Base-by-base conservation (phyloP, 352 stramenopile genomes). In the Aphanomyces invadans region DNA sequence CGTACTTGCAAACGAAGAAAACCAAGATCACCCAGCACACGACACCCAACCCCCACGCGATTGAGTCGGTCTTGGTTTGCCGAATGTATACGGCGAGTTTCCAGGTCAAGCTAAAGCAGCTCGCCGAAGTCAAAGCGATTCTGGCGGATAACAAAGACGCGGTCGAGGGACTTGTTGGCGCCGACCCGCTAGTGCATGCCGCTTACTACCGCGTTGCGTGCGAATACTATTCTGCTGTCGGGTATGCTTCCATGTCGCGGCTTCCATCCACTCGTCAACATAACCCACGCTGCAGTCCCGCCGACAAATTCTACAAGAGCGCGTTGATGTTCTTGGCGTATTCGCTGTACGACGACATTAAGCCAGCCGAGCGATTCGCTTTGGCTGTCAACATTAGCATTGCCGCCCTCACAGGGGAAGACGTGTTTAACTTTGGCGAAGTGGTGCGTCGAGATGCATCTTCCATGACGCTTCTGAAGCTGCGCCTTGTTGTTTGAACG, bases 401-500 rank as follows among this genome's bases (percentile, higher is more conserved):
- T 46, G 94, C 97, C 9, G 95, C 97, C 36, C 81, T 99, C 42
- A 98, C 95, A 21, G 96, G 93, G 44, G 92, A 98, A 48, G 91
- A 92, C 21, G 95, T 99, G 2, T 99, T 98, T 78, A 98, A 99
- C 80, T 98, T 99, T 73, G 96, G 96, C 48, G 95, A 99, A 91
- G 90, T 99, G 66, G 87, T 98, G 52, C 38, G 85, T 74, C 11
- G 38, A n/a, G 26, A 52, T 11, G 10, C 23, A 65, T 64, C 2
- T 32, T n/a, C n/a, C n/a, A n/a, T n/a, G n/a, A n/a, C n/a, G n/a
- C n/a, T n/a, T n/a, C n/a, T n/a, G n/a, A n/a, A n/a, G n/a, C n/a
- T 25, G 21, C 44, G 4, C 11, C 17, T 31, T 25, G 1, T 57
- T 72, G 42, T 54, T 57, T 5, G 69, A 21, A 62, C 59, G 65